Conservation (phyloP, 805 yeast species). For the Saccharomycopsis malanga region DNA sequence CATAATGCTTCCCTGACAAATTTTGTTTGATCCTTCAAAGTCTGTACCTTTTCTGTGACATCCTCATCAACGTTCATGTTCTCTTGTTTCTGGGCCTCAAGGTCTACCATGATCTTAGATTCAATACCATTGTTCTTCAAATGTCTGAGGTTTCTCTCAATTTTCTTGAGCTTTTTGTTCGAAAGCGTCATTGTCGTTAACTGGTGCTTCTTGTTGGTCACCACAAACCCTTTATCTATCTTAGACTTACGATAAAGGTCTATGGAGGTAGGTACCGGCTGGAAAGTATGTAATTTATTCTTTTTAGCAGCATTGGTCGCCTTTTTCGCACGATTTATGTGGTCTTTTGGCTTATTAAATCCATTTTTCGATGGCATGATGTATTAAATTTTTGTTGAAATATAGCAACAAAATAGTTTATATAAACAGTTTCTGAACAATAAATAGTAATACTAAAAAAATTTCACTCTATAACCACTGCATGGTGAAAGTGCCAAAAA, state of each 20-base stretch:
- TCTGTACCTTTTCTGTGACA: slow-evolving; percentile 22
- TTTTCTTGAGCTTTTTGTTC: slow-evolving; percentile 70
- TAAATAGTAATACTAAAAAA: too few relatives aligned
- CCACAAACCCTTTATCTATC: slow-evolving; percentile 12
- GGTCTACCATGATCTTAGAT: slow-evolving; percentile 11
- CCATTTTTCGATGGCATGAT: slow-evolving; percentile 77
- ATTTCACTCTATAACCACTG: too few relatives aligned
- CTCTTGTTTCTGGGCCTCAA: slow-evolving; percentile 14
- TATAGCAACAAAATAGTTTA: too few relatives aligned
- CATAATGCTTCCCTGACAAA: slow-evolving; percentile 60
- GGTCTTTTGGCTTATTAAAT: slow-evolving; percentile 68
- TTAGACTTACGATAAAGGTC: slow-evolving; percentile 14
- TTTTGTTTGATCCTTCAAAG: slow-evolving; percentile 23
- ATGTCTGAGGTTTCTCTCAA: slow-evolving; percentile 73
- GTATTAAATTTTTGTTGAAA: too few relatives aligned
- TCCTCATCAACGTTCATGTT: slow-evolving; percentile 43
- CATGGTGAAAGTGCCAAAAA: too few relatives aligned
- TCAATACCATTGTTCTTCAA: slow-evolving; percentile 20
- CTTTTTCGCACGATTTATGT: slow-evolving; percentile 12
- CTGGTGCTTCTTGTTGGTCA: slow-evolving; percentile 22
- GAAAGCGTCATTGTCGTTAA: slow-evolving; percentile 57
- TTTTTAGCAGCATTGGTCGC: slow-evolving; percentile 7
- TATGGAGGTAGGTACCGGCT: slow-evolving; percentile 19
- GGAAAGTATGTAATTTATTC: slow-evolving; percentile 11
- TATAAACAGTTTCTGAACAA: too few relatives aligned